These are phyloP conservation scores for Dianthus caryophyllus DNA, from an alignment of 148 eudicot genomes.

Conservation along the genomic window DNA sequence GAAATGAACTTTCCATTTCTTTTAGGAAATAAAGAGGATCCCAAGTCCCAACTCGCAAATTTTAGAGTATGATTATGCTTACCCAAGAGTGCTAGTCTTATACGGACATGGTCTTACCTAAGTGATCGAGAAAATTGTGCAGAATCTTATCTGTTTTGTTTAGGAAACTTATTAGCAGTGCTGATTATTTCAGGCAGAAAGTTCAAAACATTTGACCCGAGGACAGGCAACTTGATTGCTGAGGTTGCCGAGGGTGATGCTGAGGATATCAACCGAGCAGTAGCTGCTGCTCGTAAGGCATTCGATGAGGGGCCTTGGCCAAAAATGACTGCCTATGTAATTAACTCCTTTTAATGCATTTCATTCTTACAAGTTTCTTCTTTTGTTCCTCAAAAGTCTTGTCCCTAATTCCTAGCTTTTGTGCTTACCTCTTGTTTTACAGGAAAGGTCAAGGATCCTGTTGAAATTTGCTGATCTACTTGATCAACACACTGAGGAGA, in stretches of 20 bases:
- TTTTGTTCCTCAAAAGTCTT: too few species aligned
- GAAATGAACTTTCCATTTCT: too few species aligned
- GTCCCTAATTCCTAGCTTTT: not conserved
- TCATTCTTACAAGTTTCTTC: not conserved
- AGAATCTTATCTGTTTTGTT: too few species aligned
- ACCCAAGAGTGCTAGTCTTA: too few species aligned
- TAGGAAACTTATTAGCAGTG: too few species aligned
- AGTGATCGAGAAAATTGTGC: too few species aligned
- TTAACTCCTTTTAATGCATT: not conserved
- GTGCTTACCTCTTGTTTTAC: constrained; percentile 14
- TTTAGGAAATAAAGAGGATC: too few species aligned
- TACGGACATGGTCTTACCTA: too few species aligned
- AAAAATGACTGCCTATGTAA: constrained; percentile 78
- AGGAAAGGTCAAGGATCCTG: constrained; percentile 57
- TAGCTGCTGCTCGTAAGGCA: constrained; percentile 77
- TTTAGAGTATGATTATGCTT: too few species aligned
- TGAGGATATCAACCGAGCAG: constrained; percentile 73
- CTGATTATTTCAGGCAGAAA: constrained; percentile 45
- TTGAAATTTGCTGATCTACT: constrained; percentile 62
- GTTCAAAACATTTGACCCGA: constrained; percentile 62
- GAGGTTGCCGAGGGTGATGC: constrained; percentile 73
- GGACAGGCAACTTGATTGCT: constrained; percentile 73
- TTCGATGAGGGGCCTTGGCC: constrained; percentile 93
- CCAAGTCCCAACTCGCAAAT: too few species aligned
- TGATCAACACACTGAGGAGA: constrained; percentile 63